Base-by-base conservation (phyloP, 140 eudicot genomes). In the Artemisia princeps region DNA sequence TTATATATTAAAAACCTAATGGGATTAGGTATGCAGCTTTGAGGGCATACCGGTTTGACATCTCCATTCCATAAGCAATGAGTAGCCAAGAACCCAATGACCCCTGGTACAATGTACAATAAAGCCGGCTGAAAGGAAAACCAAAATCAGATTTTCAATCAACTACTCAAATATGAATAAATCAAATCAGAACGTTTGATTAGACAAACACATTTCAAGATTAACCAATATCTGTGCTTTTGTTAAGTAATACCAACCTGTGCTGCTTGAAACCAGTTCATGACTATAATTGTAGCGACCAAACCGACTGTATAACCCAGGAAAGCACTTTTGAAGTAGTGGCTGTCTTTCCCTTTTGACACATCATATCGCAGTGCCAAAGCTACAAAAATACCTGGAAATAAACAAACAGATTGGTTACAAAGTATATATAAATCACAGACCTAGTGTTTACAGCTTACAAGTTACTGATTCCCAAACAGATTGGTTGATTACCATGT, bases 241-340 rank as follows among this genome's bases (percentile, higher is more conserved):
- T 6, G 44, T 37, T 37, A 37, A 37, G 14, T 19, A 74, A 13
- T 61, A 81, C 75, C 62, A 59, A 88, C 99, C 95, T 92, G 99
- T 74, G 99, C 99, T 57, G 99, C 99, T 84, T 92, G 96, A 80
- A 92, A 92, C 99, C 94, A 88, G 74, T 92, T 92, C 99, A 92
- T 92, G 69, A 92, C 99, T 64, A 88, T 53, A 48, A 92, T 88
- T 6, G 99, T 92, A 11, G 77, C 73, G 70, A 82, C 79, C 74
- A 92, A 51, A 19, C 99, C 99, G 13, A 61, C 88, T 4, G 84
- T 28, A 56, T 92, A 92, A 68, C 99, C 99, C 48, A 82, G 55
- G 70, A 92, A 92, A 62, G 99, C 95, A 74, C 99, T 92, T 68
- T 78, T 84, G 75, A 92, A 92, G 75, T 92, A 92, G 67, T 88